Percentiles rank a stretch among this genome's conserved stretches.
phyloP scores from a whole-genome alignment of 129 eudicot species.

The Flaveria bidentis region DNA sequence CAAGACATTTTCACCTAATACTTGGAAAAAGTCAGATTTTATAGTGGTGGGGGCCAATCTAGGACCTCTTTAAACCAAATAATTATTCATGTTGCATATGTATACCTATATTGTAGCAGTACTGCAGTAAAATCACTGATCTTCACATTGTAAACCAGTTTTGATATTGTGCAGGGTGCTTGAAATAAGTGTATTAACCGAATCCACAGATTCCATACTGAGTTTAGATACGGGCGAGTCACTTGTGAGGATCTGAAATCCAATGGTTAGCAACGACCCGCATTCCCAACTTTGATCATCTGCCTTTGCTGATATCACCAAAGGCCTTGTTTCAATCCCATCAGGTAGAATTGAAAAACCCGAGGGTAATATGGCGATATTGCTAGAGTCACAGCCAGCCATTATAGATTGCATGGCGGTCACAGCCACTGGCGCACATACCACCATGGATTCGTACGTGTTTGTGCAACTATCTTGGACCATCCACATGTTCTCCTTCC shows the following conservation, averaged over 20 bases:
- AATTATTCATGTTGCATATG: constrained; percentile 12
- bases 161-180: constrained; percentile 73
- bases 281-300: constrained; percentile 60
- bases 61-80: constrained; percentile 9
- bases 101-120: constrained; percentile 12
- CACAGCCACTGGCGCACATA: constrained; percentile 72
- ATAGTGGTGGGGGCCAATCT: not conserved
- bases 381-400: constrained; percentile 92
- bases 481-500: constrained; percentile 75
- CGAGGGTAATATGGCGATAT: constrained; percentile 67
- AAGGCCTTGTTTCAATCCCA: constrained; percentile 79
- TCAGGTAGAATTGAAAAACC: constrained; percentile 95
- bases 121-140: constrained; percentile 46
- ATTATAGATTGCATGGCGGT: constrained; percentile 70
- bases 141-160: constrained; percentile 77
- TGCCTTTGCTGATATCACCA: constrained; percentile 62
- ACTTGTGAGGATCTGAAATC: constrained; percentile 75
- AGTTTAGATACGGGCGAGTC: constrained; percentile 60
- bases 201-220: constrained; percentile 72
- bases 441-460: constrained; percentile 72
- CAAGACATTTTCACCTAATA: constrained; percentile 47
- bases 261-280: constrained; percentile 79
- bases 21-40: constrained; percentile 35
- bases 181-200: constrained; percentile 68
- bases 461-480: constrained; percentile 85